phyloP scores from a whole-genome alignment of 2,329 filamentous ascomycete species.

The Alternaria solani region DNA sequence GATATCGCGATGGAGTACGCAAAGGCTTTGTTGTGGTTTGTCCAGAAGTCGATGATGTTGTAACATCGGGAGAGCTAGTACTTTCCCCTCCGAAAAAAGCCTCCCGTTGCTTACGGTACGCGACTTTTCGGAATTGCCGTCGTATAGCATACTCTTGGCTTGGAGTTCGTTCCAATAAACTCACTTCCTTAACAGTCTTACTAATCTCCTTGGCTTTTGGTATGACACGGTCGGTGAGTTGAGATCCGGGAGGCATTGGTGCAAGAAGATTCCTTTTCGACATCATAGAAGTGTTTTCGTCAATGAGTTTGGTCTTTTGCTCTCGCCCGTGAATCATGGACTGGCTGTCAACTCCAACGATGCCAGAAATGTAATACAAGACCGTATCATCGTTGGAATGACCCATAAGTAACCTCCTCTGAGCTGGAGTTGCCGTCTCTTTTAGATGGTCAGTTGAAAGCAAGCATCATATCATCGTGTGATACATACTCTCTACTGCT shows the following conservation, averaged over 20 bases:
- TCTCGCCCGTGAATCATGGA: not conserved
- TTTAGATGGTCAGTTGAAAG: not conserved
- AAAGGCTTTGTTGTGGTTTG: not conserved
- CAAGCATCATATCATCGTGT: not conserved
- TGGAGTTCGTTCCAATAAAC: not conserved
- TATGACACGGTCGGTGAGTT: not conserved
- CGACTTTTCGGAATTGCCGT: conserved; percentile 5
- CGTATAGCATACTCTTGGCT: conserved; percentile 9
- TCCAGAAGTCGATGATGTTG: not conserved
- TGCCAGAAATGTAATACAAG: conserved; percentile 4
- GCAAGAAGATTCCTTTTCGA: conserved; percentile 6
- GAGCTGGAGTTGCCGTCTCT: not conserved
- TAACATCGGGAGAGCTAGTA: too few species aligned
- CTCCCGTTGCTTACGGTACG: conserved; percentile 8
- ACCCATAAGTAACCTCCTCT: not conserved
- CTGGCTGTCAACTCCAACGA: conserved; percentile 4
- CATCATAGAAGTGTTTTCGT: conserved; percentile 11
- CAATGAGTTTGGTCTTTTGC: not conserved
- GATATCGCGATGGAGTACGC: conserved; percentile 3
- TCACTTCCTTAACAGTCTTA: not conserved
- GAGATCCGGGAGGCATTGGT: conserved; percentile 7
- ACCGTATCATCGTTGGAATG: not conserved
- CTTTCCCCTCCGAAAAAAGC: conserved; percentile 5
- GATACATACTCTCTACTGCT: conserved; percentile 7
- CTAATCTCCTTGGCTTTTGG: not conserved